Conservation (phyloP, 257 asterid species). For the Ilex aquifolium region DNA sequence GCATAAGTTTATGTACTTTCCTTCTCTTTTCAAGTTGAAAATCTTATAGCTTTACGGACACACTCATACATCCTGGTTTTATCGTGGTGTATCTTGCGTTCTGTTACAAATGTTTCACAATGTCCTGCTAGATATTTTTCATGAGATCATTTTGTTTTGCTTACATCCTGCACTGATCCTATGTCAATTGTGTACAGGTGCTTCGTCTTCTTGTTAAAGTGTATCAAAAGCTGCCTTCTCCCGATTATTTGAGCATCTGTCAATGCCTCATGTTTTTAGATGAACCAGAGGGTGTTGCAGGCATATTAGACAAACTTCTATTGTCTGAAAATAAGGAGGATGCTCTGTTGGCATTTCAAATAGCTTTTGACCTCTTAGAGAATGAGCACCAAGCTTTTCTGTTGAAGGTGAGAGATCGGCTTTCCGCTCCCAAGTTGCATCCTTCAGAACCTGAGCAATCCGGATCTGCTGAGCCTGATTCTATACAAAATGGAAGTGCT, state of each 20-base stretch:
- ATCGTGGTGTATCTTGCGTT: neutral
- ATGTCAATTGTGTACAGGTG: slow-evolving; percentile 39
- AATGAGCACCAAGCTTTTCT: slow-evolving; percentile 90
- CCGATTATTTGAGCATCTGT: slow-evolving; percentile 86
- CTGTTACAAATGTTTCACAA: neutral
- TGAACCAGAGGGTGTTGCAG: slow-evolving; percentile 71
- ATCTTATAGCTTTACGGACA: neutral
- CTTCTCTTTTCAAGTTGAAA: too few species aligned
- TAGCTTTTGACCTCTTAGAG: slow-evolving; percentile 88
- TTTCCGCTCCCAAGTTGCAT: slow-evolving; percentile 53
- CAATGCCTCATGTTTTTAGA: slow-evolving; percentile 95
- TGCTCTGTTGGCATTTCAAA: slow-evolving; percentile 81
- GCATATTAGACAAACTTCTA: slow-evolving; percentile 70
- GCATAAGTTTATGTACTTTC: too few species aligned
- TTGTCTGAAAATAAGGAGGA: slow-evolving; percentile 67
- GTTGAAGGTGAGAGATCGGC: slow-evolving; percentile 64
- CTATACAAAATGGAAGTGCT: slow-evolving; percentile 33
- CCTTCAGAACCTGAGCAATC: slow-evolving; percentile 35
- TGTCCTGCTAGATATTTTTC: neutral
- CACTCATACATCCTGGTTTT: neutral
- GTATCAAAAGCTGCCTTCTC: slow-evolving; percentile 78
- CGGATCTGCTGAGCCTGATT: slow-evolving; percentile 42
- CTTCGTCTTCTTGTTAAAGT: slow-evolving; percentile 79
- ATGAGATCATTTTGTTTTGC: neutral
- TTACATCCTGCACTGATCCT: neutral